A percentile compares a stretch with the other conserved stretches of the same genome.
Evolutionary conservation across 129 eudicot species (phyloP).

Genomic region (Lactuca saligna): DNA sequence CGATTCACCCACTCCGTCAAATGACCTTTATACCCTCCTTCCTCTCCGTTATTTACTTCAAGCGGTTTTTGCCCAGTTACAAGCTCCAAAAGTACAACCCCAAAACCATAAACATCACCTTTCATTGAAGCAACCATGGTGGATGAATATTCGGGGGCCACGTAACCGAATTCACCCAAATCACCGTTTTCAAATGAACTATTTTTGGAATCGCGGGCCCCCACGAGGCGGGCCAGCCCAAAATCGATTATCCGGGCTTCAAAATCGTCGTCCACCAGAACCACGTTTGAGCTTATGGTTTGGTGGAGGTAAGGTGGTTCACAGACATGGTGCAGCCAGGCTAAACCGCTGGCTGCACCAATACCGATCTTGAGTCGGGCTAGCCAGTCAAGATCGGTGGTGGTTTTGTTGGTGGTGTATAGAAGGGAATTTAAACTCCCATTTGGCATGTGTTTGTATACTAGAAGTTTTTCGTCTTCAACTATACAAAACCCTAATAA

Average conservation of each 20-base stretch:
- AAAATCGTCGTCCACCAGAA: constrained; percentile 58
- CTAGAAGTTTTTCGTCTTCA: constrained; percentile 59
- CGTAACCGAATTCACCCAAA: constrained; percentile 70
- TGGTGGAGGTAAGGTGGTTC: constrained; percentile 60
- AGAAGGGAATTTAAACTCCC: constrained; percentile 48
- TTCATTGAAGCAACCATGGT: constrained; percentile 72
- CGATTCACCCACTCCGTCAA: constrained; percentile 62
- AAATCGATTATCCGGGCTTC: constrained; percentile 63
- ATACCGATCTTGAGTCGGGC: constrained; percentile 50
- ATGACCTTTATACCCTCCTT: constrained; percentile 63
- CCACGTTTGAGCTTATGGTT: constrained; percentile 54
- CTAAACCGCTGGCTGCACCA: constrained; percentile 63
- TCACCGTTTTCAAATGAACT: constrained; percentile 60
- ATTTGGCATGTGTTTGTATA: constrained; percentile 60
- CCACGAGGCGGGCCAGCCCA: constrained; percentile 59
- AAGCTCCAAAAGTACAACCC: constrained; percentile 61
- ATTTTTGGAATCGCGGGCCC: constrained; percentile 47
- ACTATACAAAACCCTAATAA: constrained; percentile 58
- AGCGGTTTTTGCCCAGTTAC: constrained; percentile 69
- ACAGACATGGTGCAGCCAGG: constrained; percentile 76
- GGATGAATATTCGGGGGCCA: constrained; percentile 68
- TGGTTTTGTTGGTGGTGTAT: constrained; percentile 17
- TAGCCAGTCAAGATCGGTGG: constrained; percentile 49
- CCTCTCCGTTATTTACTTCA: constrained; percentile 56
- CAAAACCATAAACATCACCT: constrained; percentile 69